Percentiles rank a stretch among this genome's conserved stretches.
These are phyloP conservation scores for Neurospora sp. DNA, from an alignment of 2,329 filamentous ascomycete species.

Conservation along the genomic window DNA sequence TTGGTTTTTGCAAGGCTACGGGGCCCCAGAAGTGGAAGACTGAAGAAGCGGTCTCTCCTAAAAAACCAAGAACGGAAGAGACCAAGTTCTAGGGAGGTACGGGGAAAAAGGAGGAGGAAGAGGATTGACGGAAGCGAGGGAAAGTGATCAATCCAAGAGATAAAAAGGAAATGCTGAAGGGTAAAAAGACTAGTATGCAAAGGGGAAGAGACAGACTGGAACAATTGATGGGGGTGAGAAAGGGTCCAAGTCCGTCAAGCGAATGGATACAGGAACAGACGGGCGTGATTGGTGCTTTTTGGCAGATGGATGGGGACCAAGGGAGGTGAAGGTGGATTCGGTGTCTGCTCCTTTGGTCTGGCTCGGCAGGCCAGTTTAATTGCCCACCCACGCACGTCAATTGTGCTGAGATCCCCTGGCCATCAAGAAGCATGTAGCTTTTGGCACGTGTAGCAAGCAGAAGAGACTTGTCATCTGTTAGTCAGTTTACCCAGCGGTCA, in stretches of 20 bases:
- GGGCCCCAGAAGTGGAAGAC: constrained; percentile 5
- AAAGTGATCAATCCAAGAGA: constrained; percentile 6
- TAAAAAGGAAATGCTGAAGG: constrained; percentile 1
- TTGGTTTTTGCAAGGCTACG: constrained; percentile 1
- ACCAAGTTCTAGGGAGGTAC: constrained; percentile 13
- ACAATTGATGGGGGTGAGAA: not conserved
- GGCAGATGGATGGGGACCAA: not conserved
- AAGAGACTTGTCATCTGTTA: not conserved
- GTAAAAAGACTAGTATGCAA: not conserved
- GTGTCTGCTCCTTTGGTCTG: constrained; percentile 1
- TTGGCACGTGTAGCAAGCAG: not conserved
- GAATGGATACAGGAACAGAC: not conserved
- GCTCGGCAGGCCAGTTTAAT: constrained; percentile 11
- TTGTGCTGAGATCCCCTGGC: not conserved
- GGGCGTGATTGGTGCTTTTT: not conserved
- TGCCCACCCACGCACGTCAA: constrained; percentile 1
- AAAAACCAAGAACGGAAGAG: constrained; percentile 4
- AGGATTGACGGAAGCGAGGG: constrained; percentile 10
- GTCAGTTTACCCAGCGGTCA: not conserved
- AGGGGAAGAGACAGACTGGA: not conserved
- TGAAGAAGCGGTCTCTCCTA: constrained; percentile 11
- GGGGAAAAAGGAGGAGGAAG: constrained; percentile 15
- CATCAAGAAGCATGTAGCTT: not conserved
- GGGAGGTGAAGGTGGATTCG: not conserved
- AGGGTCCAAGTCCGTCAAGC: not conserved